Evolutionary conservation across 2,329 filamentous ascomycete species (phyloP).

Genomic region (Celoporthe dispersa): DNA sequence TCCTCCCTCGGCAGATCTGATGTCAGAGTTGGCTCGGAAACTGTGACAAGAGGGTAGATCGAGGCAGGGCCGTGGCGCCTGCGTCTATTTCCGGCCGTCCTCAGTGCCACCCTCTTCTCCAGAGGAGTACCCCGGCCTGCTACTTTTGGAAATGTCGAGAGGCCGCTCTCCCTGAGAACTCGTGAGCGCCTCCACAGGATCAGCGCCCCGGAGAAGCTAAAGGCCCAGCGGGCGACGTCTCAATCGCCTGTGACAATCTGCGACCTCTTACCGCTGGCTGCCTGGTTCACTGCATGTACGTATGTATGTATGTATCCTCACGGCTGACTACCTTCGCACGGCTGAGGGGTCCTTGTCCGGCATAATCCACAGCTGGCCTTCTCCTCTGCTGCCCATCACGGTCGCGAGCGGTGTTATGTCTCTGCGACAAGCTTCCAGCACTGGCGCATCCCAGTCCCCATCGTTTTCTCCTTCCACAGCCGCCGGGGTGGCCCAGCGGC

Average conservation of each 20-base stretch:
- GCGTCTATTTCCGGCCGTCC: background rate
- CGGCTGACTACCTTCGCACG: background rate
- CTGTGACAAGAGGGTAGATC: background rate
- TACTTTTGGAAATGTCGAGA: background rate
- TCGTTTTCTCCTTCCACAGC: conserved; percentile 54
- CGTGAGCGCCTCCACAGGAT: background rate
- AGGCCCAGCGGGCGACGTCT: background rate
- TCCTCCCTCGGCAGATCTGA: background rate
- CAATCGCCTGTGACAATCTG: background rate
- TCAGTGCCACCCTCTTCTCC: background rate
- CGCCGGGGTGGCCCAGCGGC: conserved; percentile 45
- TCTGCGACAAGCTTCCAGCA: conserved; percentile 52
- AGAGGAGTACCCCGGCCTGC: background rate
- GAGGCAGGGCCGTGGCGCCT: background rate
- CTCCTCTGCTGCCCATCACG: background rate
- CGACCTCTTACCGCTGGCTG: background rate
- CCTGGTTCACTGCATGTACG: background rate
- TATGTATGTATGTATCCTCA: background rate
- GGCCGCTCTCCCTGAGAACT: background rate
- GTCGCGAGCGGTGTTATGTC: background rate
- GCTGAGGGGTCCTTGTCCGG: background rate
- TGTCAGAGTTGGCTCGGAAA: background rate
- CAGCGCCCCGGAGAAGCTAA: background rate
- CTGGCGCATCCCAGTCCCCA: conserved; percentile 64
- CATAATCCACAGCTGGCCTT: background rate